phyloP scores from a whole-genome alignment of 371 early-diverging fungal species.

The Paraphysoderma sedebokerense region DNA sequence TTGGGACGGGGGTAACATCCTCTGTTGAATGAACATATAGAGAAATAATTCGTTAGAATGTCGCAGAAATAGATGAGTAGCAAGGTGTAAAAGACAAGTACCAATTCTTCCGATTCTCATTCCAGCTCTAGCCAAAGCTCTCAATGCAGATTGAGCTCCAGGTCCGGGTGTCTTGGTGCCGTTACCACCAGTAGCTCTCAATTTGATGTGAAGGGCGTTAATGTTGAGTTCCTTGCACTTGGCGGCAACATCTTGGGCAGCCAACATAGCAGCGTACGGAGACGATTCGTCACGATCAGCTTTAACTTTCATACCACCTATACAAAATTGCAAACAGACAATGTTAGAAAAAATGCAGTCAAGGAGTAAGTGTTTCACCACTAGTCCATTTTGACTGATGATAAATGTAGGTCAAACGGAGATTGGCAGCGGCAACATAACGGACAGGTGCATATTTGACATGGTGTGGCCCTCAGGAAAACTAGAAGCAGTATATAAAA shows the following conservation, averaged over 20 bases:
- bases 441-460: too few relatives aligned
- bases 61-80: neutral
- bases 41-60: neutral
- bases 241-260: slow-evolving; percentile 98
- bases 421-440: neutral
- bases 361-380: slow-evolving; percentile 34
- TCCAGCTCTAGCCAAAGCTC: slow-evolving; percentile 98
- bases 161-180: slow-evolving; percentile 98
- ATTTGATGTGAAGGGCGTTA: slow-evolving; percentile 99
- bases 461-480: slow-evolving; percentile 2
- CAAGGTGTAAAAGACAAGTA: slow-evolving; percentile 7
- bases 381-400: slow-evolving; percentile 27
- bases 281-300: slow-evolving; percentile 99
- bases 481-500: slow-evolving; percentile 6
- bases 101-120: slow-evolving; percentile 96
- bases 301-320: slow-evolving; percentile 99
- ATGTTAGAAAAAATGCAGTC: neutral
- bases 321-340: neutral
- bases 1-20: slow-evolving; percentile 99
- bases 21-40: slow-evolving; percentile 31
- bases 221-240: slow-evolving; percentile 99
- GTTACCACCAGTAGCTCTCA: slow-evolving; percentile 99
- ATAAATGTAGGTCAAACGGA: slow-evolving; percentile 6
- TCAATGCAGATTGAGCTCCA: slow-evolving; percentile 99
- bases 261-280: slow-evolving; percentile 99